These are phyloP conservation scores for Tilletia setariae DNA, from an alignment of 1,284 basidiomycete genomes.

Conservation along the genomic window DNA sequence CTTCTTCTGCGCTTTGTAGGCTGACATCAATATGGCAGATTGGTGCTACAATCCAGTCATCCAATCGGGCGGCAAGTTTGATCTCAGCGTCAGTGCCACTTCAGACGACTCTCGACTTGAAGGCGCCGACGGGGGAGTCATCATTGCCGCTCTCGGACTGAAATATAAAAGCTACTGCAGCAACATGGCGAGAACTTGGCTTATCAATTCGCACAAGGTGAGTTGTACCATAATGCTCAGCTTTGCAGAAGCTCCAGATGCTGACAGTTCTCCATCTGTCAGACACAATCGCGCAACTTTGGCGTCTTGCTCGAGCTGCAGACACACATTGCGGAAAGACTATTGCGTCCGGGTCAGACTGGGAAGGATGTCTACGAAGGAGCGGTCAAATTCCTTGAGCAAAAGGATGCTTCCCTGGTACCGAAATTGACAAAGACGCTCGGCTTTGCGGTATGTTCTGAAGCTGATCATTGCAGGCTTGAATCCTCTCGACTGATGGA, in stretches of 20 bases:
- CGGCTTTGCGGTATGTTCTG: slow-evolving; percentile 72
- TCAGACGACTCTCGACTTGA: slow-evolving; percentile 66
- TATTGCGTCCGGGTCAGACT: slow-evolving; percentile 73
- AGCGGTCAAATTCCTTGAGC: slow-evolving; percentile 69
- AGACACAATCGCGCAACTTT: slow-evolving; percentile 83
- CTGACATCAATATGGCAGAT: slow-evolving; percentile 82
- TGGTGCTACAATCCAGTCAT: slow-evolving; percentile 94
- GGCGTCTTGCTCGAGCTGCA: slow-evolving; percentile 75
- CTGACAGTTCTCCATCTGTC: neutral
- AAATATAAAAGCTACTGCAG: slow-evolving; percentile 90
- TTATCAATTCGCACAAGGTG: slow-evolving; percentile 82
- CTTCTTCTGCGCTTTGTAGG: slow-evolving; percentile 56
- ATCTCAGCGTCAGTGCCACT: slow-evolving; percentile 79
- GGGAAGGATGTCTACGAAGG: slow-evolving; percentile 77
- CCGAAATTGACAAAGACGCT: slow-evolving; percentile 82
- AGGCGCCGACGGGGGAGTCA: slow-evolving; percentile 81
- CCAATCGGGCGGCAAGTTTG: slow-evolving; percentile 87
- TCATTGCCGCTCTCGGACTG: slow-evolving; percentile 82
- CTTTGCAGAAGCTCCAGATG: neutral
- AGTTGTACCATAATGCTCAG: neutral
- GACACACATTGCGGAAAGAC: slow-evolving; percentile 67
- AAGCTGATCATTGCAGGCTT: slow-evolving; percentile 18
- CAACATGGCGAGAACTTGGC: slow-evolving; percentile 86
- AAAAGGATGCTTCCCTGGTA: slow-evolving; percentile 76
- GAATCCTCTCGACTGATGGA: neutral